Percentiles rank a stretch among this genome's conserved stretches.
Conservation (phyloP, 768 basidiomycete species). For the Russula ochroleuca region DNA sequence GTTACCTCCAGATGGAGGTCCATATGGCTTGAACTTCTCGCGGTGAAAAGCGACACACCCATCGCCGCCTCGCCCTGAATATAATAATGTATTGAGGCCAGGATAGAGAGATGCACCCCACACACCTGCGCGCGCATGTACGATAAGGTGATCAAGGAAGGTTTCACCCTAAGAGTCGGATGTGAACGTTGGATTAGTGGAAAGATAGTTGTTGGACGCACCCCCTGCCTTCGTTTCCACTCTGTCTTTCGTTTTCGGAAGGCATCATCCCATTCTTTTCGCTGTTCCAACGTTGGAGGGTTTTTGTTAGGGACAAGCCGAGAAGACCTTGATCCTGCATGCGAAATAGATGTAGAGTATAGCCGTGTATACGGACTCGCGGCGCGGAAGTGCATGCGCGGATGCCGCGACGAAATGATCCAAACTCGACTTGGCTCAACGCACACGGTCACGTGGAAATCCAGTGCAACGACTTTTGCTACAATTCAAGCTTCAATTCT, state of each 20-base stretch:
- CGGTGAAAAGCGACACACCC: slow-evolving; percentile 93
- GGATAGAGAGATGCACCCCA: neutral
- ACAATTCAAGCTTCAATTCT: no score
- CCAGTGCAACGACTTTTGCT: no score
- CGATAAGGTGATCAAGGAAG: slow-evolving; percentile 77
- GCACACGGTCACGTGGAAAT: no score
- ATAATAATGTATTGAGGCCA: neutral
- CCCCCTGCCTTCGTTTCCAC: slow-evolving; percentile 71
- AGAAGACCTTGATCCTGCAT: neutral
- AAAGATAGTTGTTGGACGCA: slow-evolving; percentile 35
- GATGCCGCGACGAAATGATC: neutral
- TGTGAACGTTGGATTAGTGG: slow-evolving; percentile 8
- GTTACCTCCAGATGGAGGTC: slow-evolving; percentile 90
- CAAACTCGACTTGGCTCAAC: no score
- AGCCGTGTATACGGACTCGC: neutral
- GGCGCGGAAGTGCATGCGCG: neutral
- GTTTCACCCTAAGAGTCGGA: slow-evolving; percentile 54
- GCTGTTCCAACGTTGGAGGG: neutral
- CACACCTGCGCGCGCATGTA: slow-evolving; percentile 72
- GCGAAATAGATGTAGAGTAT: slow-evolving; percentile 8
- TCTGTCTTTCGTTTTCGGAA: slow-evolving; percentile 56
- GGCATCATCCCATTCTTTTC: slow-evolving; percentile 22
- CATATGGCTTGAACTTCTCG: slow-evolving; percentile 77
- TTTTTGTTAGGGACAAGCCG: neutral
- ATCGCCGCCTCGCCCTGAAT: slow-evolving; percentile 78